Conservation (phyloP, 352 stramenopile species). For the Pythium phragmiticola region DNA sequence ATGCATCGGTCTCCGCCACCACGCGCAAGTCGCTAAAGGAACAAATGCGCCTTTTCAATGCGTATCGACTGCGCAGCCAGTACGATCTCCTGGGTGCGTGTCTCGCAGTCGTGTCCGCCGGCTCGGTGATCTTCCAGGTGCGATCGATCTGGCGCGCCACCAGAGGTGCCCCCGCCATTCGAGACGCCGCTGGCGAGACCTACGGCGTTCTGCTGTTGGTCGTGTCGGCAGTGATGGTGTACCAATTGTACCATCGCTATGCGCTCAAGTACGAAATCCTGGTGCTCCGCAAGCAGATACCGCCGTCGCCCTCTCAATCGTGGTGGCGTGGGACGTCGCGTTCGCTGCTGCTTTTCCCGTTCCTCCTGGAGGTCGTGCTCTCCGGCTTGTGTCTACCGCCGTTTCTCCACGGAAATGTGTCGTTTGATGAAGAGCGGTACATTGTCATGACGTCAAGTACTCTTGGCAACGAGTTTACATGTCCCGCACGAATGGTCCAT, state of each 20-base stretch:
- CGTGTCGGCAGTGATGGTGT: slow-evolving; percentile 41
- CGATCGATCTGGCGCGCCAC: slow-evolving; percentile 51
- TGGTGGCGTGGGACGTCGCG: slow-evolving; percentile 28
- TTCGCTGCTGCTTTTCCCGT: slow-evolving; percentile 37
- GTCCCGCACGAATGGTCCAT: slow-evolving; percentile 16
- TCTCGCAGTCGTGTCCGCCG: slow-evolving; percentile 33
- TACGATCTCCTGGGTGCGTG: slow-evolving; percentile 21
- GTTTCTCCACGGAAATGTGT: slow-evolving; percentile 43
- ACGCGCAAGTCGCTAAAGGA: slow-evolving; percentile 26
- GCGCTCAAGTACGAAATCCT: slow-evolving; percentile 54
- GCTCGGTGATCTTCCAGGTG: slow-evolving; percentile 50
- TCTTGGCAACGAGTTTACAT: background rate
- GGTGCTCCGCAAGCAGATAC: slow-evolving; percentile 47
- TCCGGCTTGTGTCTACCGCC: slow-evolving; percentile 47
- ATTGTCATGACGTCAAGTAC: slow-evolving; percentile 2
- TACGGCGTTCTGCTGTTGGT: slow-evolving; percentile 42
- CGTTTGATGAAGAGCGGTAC: slow-evolving; percentile 51
- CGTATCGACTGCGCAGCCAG: slow-evolving; percentile 21
- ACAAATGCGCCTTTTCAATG: slow-evolving; percentile 15
- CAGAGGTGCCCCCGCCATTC: slow-evolving; percentile 17
- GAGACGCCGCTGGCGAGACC: slow-evolving; percentile 42
- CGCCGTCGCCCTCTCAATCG: slow-evolving; percentile 9
- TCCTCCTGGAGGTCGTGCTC: slow-evolving; percentile 42
- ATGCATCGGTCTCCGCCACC: slow-evolving; percentile 19
- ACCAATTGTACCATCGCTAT: slow-evolving; percentile 51